These are phyloP conservation scores for Fusarium austroafricanum DNA, from an alignment of 2,329 filamentous ascomycete genomes.

Conservation along the genomic window DNA sequence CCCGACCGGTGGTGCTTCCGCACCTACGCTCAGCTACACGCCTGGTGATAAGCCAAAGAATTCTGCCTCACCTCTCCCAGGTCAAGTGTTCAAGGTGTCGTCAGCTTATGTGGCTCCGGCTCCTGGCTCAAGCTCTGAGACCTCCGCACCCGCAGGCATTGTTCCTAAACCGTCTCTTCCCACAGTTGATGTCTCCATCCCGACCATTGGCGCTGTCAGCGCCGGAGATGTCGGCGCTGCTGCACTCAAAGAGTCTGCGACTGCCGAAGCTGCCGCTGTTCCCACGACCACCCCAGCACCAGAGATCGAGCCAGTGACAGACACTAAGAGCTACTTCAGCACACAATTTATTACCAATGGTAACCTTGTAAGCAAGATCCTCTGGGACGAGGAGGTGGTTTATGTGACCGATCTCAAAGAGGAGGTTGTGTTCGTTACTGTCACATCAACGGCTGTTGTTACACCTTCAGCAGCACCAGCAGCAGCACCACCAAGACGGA, in stretches of 20 bases:
- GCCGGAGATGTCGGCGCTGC: slow-evolving; percentile 4
- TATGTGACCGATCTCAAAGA: slow-evolving; percentile 62
- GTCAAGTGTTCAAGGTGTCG: slow-evolving; percentile 57
- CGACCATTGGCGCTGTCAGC: slow-evolving; percentile 10
- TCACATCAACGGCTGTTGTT: slow-evolving; percentile 46
- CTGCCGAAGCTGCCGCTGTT: background rate
- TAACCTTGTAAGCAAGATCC: slow-evolving; percentile 64
- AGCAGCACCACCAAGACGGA: slow-evolving; percentile 21
- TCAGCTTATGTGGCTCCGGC: slow-evolving; percentile 35
- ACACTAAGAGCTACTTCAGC: slow-evolving; percentile 56
- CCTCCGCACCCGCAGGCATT: slow-evolving; percentile 18
- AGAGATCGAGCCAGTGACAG: slow-evolving; percentile 38
- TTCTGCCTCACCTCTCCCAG: slow-evolving; percentile 53
- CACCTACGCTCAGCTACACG: slow-evolving; percentile 51
- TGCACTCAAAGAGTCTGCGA: slow-evolving; percentile 26
- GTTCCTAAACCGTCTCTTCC: slow-evolving; percentile 8
- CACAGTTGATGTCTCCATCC: slow-evolving; percentile 17
- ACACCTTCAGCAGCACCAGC: slow-evolving; percentile 24
- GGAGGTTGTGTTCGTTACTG: slow-evolving; percentile 56
- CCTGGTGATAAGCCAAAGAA: slow-evolving; percentile 51
- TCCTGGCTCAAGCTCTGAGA: slow-evolving; percentile 22
- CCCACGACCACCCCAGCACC: slow-evolving; percentile 46
- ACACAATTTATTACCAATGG: slow-evolving; percentile 66
- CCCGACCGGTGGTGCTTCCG: slow-evolving; percentile 16
- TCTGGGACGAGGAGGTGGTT: slow-evolving; percentile 67